Base-by-base conservation (phyloP, 2,329 filamentous ascomycete species). In the Calonectria hawksworthii region DNA sequence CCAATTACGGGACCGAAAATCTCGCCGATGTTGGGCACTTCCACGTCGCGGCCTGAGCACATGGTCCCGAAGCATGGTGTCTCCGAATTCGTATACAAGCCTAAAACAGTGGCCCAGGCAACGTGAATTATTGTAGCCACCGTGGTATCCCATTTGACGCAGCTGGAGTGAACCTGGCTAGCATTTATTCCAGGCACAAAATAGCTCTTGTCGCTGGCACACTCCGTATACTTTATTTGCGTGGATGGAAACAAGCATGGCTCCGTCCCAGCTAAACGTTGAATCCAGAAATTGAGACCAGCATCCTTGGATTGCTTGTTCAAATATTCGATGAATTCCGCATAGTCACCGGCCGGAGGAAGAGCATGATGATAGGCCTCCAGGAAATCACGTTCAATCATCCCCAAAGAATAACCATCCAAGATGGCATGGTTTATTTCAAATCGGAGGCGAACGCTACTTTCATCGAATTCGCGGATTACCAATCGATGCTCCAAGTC, bases 361-460 rank as follows among this genome's bases (percentile, higher is more conserved):
- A 10, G 52, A 26, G 18, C 54, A 11, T 73, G 78, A 6, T 78
- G 73, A 38, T 85, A 85, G 2, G 79, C 80, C 3, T 72, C 28
- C 0, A 67, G 67, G 3, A 86, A 68, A 32, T 85, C 83, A 6
- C 75, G 63, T 4, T 84, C 74, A 4, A 86, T 65, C 14, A 83
- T 79, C 8, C 70, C 56, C 6, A 79, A 73, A 2, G 83, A 83
- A 11, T 78, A 70, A 2, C 81, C 83, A 21, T 85, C 83, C 2
- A 80, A 78, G 21, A 84, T 74, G 1, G 79, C 77, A 66, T 85
- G 83, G 63, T 80, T 84, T 52, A 84, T 81, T 23, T 85, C 83
- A 26, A 85, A 69, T 13, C 77, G 52, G n/a, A 30, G 65, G 78
- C 70, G 47, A 7, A 44, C 41, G 38, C 50, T 72, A 28, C 10